Percentiles rank a stretch among this genome's conserved stretches.
Evolutionary conservation across 2,329 filamentous ascomycete genomes (phyloP).

Genomic region (Diaporthe sp.): DNA sequence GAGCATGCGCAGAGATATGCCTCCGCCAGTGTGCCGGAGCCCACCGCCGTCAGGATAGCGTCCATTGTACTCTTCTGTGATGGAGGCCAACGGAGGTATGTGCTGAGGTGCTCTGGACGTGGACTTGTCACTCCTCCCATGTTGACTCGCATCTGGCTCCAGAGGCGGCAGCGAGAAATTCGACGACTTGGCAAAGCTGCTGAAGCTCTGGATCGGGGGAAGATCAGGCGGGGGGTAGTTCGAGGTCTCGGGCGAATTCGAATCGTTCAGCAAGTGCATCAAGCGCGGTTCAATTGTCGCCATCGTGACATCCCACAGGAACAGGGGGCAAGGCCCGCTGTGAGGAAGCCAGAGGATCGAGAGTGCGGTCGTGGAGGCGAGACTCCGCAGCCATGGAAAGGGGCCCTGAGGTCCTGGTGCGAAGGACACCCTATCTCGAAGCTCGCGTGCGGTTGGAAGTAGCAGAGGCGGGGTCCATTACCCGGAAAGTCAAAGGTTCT

Average conservation of each 20-base stretch:
- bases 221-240: slow-evolving; percentile 65
- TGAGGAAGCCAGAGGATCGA: slow-evolving; percentile 29
- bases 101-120: slow-evolving; percentile 44
- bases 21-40: slow-evolving; percentile 38
- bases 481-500: slow-evolving; percentile 19
- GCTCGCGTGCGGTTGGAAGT: slow-evolving; percentile 16
- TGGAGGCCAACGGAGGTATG: slow-evolving; percentile 46
- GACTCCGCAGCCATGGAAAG: slow-evolving; percentile 52
- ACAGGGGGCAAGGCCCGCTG: slow-evolving; percentile 31
- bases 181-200: slow-evolving; percentile 57
- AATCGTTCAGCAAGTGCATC: slow-evolving; percentile 75
- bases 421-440: slow-evolving; percentile 25
- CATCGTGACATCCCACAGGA: slow-evolving; percentile 59
- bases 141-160: slow-evolving; percentile 59
- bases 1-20: slow-evolving; percentile 55
- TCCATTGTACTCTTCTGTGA: slow-evolving; percentile 41
- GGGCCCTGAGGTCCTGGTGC: slow-evolving; percentile 32
- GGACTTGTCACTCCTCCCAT: slow-evolving; percentile 55
- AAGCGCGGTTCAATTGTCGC: slow-evolving; percentile 77
- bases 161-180: slow-evolving; percentile 65
- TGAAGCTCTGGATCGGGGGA: slow-evolving; percentile 66
- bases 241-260: slow-evolving; percentile 54
- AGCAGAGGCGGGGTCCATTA: slow-evolving; percentile 35
- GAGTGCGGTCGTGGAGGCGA: slow-evolving; percentile 48
- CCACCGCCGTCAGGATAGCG: slow-evolving; percentile 36